phyloP scores from a whole-genome alignment of 1,284 basidiomycete species.

The Austropuccinia psidii region DNA sequence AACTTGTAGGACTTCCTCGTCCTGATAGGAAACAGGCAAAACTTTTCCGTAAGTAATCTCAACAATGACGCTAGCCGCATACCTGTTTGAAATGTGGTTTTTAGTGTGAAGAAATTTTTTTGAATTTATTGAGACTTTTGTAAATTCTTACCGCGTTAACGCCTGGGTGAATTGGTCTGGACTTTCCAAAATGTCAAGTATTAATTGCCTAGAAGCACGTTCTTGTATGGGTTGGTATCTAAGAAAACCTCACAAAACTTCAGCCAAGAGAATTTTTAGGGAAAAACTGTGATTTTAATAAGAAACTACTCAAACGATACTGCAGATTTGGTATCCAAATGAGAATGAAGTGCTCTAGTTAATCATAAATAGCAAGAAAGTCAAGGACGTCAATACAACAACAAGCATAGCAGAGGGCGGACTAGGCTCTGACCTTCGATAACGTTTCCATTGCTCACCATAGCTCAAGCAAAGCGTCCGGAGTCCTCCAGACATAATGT shows the following conservation, averaged over 20 bases:
- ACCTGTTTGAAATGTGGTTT: slow-evolving; percentile 6
- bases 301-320: slow-evolving; percentile 10
- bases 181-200: slow-evolving; percentile 54
- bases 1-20: slow-evolving; percentile 53
- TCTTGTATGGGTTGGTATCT: slow-evolving; percentile 54
- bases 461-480: slow-evolving; percentile 40
- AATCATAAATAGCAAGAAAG: too few relatives aligned
- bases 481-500: slow-evolving; percentile 40
- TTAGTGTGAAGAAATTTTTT: not conserved
- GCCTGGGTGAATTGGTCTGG: slow-evolving; percentile 53
- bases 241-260: not conserved
- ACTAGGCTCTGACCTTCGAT: slow-evolving; percentile 37
- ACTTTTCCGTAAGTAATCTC: slow-evolving; percentile 60
- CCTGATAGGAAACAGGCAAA: not conserved
- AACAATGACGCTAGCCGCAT: slow-evolving; percentile 58
- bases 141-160: slow-evolving; percentile 2
- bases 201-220: slow-evolving; percentile 52
- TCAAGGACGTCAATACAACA: too few relatives aligned
- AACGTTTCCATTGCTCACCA: slow-evolving; percentile 39
- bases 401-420: too few relatives aligned
- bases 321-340: slow-evolving; percentile 25
- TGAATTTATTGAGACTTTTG: not conserved
- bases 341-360: slow-evolving; percentile 32
- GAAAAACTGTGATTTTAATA: not conserved
- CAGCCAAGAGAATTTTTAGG: not conserved